Conservation (phyloP, 2,329 filamentous ascomycete species). For the Bimuria novae-zelandiae region DNA sequence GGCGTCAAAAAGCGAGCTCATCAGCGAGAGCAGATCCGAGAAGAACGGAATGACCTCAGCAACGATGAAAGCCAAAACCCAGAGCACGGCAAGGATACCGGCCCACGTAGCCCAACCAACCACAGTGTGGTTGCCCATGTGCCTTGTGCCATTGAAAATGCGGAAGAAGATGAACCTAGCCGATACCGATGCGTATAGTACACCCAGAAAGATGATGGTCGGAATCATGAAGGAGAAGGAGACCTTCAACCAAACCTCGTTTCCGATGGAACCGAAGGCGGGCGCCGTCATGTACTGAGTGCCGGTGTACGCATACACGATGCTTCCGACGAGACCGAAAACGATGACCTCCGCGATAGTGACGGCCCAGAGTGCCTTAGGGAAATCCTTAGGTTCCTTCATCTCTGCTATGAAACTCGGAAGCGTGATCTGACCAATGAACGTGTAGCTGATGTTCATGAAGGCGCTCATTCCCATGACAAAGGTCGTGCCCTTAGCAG, state of each 20-base stretch:
- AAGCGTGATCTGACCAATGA: constrained; percentile 92
- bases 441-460: constrained; percentile 94
- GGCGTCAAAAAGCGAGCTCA: constrained; percentile 89
- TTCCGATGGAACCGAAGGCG: constrained; percentile 81
- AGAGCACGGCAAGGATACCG: constrained; percentile 72
- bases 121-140: constrained; percentile 80
- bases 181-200: constrained; percentile 87
- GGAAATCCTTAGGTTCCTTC: constrained; percentile 80
- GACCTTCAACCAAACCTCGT: constrained; percentile 79
- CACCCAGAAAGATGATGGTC: constrained; percentile 88
- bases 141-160: constrained; percentile 76
- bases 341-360: constrained; percentile 86
- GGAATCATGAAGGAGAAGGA: constrained; percentile 96
- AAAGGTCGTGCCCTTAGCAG: constrained; percentile 74
- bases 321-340: constrained; percentile 78
- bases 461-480: constrained; percentile 84
- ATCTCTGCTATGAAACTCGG: constrained; percentile 97
- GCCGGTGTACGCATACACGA: constrained; percentile 86
- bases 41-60: constrained; percentile 95
- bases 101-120: constrained; percentile 81
- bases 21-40: constrained; percentile 71
- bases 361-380: constrained; percentile 88
- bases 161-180: constrained; percentile 92
- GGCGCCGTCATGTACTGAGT: constrained; percentile 87
- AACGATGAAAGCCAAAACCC: constrained; percentile 90